phyloP scores from a whole-genome alignment of 768 basidiomycete species.

The Trametes coccinea region DNA sequence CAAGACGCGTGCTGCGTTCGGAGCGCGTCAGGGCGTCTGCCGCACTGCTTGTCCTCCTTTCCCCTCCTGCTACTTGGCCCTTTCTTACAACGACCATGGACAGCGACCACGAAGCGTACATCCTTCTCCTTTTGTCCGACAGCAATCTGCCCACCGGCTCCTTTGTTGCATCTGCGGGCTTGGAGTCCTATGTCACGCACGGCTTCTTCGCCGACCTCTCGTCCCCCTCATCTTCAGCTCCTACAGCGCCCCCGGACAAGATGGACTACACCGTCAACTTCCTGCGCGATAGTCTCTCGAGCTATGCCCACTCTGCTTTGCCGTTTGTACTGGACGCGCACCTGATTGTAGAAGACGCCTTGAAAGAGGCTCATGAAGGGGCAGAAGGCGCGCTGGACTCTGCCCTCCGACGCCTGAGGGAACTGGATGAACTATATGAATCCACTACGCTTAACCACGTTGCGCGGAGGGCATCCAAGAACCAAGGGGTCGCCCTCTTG shows the following conservation, averaged over 20 bases:
- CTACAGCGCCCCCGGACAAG: constrained; percentile 31
- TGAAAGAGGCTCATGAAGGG: not conserved
- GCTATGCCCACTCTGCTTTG: constrained; percentile 76
- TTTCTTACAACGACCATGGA: constrained; percentile 23
- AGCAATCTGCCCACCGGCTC: constrained; percentile 96
- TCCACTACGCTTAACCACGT: constrained; percentile 89
- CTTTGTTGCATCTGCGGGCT: constrained; percentile 91
- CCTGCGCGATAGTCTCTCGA: constrained; percentile 67
- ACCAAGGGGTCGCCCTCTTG: constrained; percentile 91
- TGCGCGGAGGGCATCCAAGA: constrained; percentile 78
- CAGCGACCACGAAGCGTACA: constrained; percentile 57
- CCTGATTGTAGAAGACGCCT: constrained; percentile 32
- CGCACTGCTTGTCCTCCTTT: constrained; percentile 2
- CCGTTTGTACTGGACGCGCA: constrained; percentile 81
- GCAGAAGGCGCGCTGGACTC: not conserved
- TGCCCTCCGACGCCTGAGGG: constrained; percentile 36
- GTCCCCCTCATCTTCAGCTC: constrained; percentile 27
- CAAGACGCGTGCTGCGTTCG: constrained; percentile 7
- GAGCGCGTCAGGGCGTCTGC: constrained; percentile 22
- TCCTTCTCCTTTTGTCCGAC: constrained; percentile 81
- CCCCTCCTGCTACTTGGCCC: constrained; percentile 1
- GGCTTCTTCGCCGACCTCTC: constrained; percentile 51
- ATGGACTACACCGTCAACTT: constrained; percentile 54
- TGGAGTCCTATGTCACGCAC: constrained; percentile 89
- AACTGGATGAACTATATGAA: constrained; percentile 79